Evolutionary conservation across 108 stramenopile genomes (phyloP).

Genomic region (Pseudonitzschia delicatissima): DNA sequence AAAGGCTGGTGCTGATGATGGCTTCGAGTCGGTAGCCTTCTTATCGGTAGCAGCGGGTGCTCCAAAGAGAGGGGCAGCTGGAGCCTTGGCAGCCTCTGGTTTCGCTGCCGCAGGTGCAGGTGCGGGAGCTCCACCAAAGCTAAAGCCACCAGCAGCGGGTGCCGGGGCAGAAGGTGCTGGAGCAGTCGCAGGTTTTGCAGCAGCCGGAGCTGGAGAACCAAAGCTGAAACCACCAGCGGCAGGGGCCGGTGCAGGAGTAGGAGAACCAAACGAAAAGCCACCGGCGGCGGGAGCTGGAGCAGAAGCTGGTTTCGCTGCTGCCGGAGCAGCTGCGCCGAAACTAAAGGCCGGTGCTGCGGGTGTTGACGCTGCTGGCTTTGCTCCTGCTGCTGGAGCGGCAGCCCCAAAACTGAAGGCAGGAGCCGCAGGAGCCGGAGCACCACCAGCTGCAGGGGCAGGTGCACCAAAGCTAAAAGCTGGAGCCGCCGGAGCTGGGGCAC

Average conservation of each 20-base stretch:
- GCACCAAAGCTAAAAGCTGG: background rate
- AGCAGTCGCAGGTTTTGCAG: background rate
- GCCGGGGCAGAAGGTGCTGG: constrained; percentile 10
- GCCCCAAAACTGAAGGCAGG: constrained; percentile 13
- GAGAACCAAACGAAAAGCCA: background rate
- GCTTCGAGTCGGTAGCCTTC: constrained; percentile 9
- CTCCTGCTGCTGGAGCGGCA: constrained; percentile 23
- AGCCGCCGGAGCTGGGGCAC: background rate
- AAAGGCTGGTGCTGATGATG: background rate
- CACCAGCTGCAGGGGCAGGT: background rate
- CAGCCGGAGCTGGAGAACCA: background rate
- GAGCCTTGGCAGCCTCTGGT: background rate
- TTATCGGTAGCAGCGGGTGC: constrained; percentile 24
- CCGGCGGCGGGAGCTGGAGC: background rate
- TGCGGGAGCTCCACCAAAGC: constrained; percentile 16
- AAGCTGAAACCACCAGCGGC: constrained; percentile 16
- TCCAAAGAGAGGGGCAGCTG: constrained; percentile 15
- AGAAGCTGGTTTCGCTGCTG: background rate
- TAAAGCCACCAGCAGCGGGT: constrained; percentile 18
- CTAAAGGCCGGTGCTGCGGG: constrained; percentile 10
- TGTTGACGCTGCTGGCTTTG: constrained; percentile 6
- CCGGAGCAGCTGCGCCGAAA: constrained; percentile 1
- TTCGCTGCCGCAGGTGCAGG: background rate
- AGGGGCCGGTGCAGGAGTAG: background rate
- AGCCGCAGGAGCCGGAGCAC: background rate